Base-by-base conservation (phyloP, 495 filamentous ascomycete genomes). In the Hypoxylon perforatum region DNA sequence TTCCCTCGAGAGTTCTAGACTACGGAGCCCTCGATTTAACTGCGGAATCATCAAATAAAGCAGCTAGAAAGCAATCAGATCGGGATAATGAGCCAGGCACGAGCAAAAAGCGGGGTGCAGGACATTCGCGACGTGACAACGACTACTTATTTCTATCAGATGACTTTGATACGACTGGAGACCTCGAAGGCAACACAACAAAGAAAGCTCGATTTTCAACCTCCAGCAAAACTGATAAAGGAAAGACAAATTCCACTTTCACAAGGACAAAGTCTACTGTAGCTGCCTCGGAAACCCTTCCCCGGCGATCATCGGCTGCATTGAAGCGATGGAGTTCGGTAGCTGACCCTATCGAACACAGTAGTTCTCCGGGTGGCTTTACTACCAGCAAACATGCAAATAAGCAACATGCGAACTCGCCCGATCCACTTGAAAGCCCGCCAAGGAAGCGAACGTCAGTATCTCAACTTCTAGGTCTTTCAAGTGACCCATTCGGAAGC, bases 71-170 rank as follows among this genome's bases (percentile, higher is more conserved):
- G 28, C 51, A 14, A 22, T 7, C 51, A 23, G 59, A 18, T 25
- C 51, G 33, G 17, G 56, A 46, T 17, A 14, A 41, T 33, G 41
- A 49, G n/a, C 46, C 53, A 4, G 25, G 47, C 36, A 21, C 46
- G 12, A 30, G 50, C 17, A 41, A 30, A 41, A 72, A 62, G 38
- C 54, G 63, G 19, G 52, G 25, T 42, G 56, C 39, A 12, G 25
- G 25, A 10, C 38, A 35, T 33, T 11, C 36, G 22, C 65, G 44
- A 7, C 50, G 62, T 14, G 51, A 62, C 44, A 39, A 62, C 46
- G 71, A 67, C 36, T 74, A 75, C 51, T 30, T 76, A 33, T 74
- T 86, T 51, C 71, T 83, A 11, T 86, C 83, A 0, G 84, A 88
- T 60, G 82, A 87, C 19, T 78, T 84, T 57, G 82, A 86, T 55